Percentiles rank a stretch among this genome's conserved stretches.
phyloP scores from a whole-genome alignment of 768 basidiomycete genomes.

The Amanita jacksonii region DNA sequence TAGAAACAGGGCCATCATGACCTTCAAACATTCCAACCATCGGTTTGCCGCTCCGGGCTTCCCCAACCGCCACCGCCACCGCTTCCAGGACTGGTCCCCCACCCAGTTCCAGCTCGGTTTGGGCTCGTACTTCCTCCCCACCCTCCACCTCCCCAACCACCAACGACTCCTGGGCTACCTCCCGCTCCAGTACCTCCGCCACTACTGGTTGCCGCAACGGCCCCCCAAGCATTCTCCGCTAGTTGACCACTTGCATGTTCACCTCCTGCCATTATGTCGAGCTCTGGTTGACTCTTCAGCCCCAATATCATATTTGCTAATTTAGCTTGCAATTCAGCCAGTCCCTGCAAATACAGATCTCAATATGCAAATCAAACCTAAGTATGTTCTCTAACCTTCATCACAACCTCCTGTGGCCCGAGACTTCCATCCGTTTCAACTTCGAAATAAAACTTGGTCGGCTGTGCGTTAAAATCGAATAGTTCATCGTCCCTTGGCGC shows the following conservation, averaged over 20 bases:
- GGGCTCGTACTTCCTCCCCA: conserved; percentile 25
- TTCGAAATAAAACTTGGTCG: conserved; percentile 87
- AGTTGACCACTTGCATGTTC: conserved; percentile 26
- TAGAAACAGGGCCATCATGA: background rate
- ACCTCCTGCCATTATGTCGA: conserved; percentile 38
- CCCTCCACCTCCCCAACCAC: conserved; percentile 19
- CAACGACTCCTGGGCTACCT: conserved; percentile 8
- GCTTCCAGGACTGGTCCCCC: conserved; percentile 3
- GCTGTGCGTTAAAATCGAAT: conserved; percentile 85
- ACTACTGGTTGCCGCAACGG: conserved; percentile 20
- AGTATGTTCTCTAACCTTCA: conserved; percentile 44
- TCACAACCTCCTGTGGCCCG: conserved; percentile 80
- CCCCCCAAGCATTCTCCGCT: conserved; percentile 13
- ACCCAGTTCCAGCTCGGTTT: conserved; percentile 6
- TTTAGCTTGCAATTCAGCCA: conserved; percentile 72
- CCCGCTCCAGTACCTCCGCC: conserved; percentile 17
- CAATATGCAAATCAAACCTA: background rate
- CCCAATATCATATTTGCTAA: conserved; percentile 72
- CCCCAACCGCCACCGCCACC: conserved; percentile 33
- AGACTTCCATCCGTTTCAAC: conserved; percentile 93
- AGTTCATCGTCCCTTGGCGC: conserved; percentile 66
- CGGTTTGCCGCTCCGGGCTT: conserved; percentile 38
- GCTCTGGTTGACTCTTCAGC: conserved; percentile 53
- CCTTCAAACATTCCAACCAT: conserved; percentile 43
- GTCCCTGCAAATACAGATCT: conserved; percentile 36